These are phyloP conservation scores for Ehretia macrophylla DNA, from an alignment of 257 asterid species.

Conservation along the genomic window DNA sequence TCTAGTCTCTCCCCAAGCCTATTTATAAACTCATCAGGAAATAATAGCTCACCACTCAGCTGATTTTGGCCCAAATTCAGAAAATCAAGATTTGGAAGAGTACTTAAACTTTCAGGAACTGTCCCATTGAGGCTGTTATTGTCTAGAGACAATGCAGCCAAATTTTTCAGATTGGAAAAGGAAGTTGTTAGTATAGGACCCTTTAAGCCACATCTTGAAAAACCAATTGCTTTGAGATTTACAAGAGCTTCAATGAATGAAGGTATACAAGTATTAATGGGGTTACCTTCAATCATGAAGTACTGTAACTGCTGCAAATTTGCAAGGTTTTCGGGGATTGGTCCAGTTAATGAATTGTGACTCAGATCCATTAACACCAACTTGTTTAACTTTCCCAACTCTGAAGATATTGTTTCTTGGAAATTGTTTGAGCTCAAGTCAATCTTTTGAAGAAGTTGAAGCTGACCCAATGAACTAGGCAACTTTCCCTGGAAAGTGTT, in stretches of 20 bases:
- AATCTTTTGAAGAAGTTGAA: conserved; percentile 40
- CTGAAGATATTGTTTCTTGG: conserved; percentile 37
- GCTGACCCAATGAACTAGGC: conserved; percentile 32
- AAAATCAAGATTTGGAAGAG: conserved; percentile 23
- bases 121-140: conserved; percentile 41
- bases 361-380: conserved; percentile 49
- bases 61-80: conserved; percentile 53
- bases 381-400: conserved; percentile 31
- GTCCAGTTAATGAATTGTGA: conserved; percentile 38
- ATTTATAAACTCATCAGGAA: conserved; percentile 30
- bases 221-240: conserved; percentile 28
- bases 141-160: conserved; percentile 42
- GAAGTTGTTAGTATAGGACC: conserved; percentile 41
- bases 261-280: conserved; percentile 37
- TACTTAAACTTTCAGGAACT: conserved; percentile 39
- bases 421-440: conserved; percentile 49
- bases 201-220: conserved; percentile 47
- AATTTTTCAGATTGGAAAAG: conserved; percentile 23
- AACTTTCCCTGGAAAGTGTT: conserved; percentile 25
- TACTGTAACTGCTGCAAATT: conserved; percentile 41
- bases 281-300: conserved; percentile 47
- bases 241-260: conserved; percentile 24
- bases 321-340: conserved; percentile 34
- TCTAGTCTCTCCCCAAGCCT: conserved; percentile 55
- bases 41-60: conserved; percentile 39